These are phyloP conservation scores for Dictyophora rubrovolvata DNA, from an alignment of 768 basidiomycete species.

Conservation along the genomic window DNA sequence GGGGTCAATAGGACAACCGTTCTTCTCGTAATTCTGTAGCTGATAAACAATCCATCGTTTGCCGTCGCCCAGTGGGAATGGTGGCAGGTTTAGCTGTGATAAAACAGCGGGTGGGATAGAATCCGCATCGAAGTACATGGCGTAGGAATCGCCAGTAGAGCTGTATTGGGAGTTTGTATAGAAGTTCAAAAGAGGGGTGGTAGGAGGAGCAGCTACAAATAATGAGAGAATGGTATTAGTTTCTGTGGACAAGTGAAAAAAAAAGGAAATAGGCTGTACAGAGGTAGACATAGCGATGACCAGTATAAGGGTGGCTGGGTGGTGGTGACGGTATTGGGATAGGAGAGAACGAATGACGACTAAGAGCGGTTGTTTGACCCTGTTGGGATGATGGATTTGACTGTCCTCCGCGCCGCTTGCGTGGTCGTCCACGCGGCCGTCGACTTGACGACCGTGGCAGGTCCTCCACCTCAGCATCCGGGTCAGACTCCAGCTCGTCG, in stretches of 20 bases:
- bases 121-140: conserved; percentile 3
- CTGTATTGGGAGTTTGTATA: conserved; percentile 4
- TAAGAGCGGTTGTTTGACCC: background rate
- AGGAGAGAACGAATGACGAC: conserved; percentile 3
- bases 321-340: conserved; percentile 1
- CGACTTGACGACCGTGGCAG: background rate
- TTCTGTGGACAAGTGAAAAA: background rate
- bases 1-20: conserved; percentile 3
- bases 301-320: conserved; percentile 1
- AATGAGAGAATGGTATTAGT: background rate
- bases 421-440: background rate
- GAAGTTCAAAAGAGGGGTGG: background rate
- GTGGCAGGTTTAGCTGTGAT: background rate
- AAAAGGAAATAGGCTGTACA: background rate
- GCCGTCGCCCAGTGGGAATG: background rate
- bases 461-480: background rate
- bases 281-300: conserved; percentile 1
- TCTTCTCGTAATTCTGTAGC: background rate
- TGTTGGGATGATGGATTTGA: background rate
- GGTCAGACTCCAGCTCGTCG: background rate
- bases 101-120: background rate
- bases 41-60: conserved; percentile 2
- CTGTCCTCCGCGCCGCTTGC: background rate
- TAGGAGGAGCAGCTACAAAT: conserved; percentile 1
- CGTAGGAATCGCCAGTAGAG: conserved; percentile 3